phyloP scores from a whole-genome alignment of 2,329 filamentous ascomycete species.

The Penicillium rolfsii region DNA sequence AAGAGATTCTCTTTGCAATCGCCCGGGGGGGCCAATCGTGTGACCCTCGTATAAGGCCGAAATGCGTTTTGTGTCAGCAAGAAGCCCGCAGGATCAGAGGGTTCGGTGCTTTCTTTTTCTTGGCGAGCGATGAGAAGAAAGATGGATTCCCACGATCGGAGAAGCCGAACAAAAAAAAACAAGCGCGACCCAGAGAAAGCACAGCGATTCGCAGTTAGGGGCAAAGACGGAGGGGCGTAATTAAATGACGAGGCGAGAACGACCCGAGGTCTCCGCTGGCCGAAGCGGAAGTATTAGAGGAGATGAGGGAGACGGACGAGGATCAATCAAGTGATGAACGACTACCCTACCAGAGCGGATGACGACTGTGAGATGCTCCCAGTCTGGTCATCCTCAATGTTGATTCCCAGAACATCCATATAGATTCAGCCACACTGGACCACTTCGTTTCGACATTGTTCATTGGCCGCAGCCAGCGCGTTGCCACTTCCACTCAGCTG shows the following conservation, averaged over 20 bases:
- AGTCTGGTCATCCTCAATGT: background rate
- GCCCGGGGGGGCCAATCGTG: conserved; percentile 16
- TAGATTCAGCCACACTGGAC: background rate
- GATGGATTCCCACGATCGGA: background rate
- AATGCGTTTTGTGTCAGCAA: background rate
- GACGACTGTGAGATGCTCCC: too few relatives aligned
- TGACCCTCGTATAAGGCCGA: conserved; percentile 21
- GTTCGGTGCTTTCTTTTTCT: background rate
- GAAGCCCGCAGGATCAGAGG: background rate
- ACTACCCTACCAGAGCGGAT: too few relatives aligned
- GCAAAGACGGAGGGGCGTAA: background rate
- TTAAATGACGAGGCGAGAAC: background rate
- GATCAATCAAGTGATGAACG: too few relatives aligned
- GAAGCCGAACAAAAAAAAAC: background rate
- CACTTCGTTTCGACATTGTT: background rate
- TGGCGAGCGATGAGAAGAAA: too few relatives aligned
- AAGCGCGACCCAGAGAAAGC: background rate
- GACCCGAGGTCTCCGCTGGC: background rate
- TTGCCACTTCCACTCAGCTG: conserved; percentile 21
- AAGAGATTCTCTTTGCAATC: conserved; percentile 20
- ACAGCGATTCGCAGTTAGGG: background rate
- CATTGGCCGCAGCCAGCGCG: conserved; percentile 16
- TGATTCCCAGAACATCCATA: background rate
- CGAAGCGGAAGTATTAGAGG: background rate
- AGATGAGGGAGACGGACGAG: background rate